phyloP scores from a whole-genome alignment of 2,329 filamentous ascomycete genomes.

The Thelonectria blattea region DNA sequence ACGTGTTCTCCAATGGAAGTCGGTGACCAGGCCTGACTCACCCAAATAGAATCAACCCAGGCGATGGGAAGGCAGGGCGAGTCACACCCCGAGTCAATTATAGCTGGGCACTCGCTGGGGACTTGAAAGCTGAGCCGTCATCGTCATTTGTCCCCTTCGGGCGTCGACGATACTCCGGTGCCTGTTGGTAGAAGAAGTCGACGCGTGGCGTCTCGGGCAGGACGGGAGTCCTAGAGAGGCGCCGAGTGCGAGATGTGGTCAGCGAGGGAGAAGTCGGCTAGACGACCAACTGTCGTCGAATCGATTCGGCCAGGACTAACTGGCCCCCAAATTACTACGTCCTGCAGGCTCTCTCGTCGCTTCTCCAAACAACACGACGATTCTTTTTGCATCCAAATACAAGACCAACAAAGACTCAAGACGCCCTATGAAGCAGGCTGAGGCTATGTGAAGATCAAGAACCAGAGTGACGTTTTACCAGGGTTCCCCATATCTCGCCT shows the following conservation, averaged over 20 bases:
- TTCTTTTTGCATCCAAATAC: not conserved
- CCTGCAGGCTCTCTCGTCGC: not conserved
- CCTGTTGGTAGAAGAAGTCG: slow-evolving; percentile 8
- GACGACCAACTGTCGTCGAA: not conserved
- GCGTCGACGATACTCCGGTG: slow-evolving; percentile 11
- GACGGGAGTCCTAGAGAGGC: slow-evolving; percentile 3
- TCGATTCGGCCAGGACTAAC: not conserved
- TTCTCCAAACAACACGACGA: not conserved
- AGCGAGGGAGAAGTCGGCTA: not conserved
- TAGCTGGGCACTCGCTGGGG: not conserved
- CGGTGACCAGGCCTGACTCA: slow-evolving; percentile 20
- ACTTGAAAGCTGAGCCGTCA: not conserved
- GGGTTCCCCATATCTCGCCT: slow-evolving; percentile 24
- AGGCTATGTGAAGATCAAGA: not conserved
- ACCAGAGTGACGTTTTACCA: not conserved
- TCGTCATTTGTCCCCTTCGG: not conserved
- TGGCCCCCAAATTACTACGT: not conserved
- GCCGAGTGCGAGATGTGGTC: not conserved
- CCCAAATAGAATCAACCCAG: slow-evolving; percentile 1
- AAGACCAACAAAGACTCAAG: not conserved
- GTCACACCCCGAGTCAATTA: not conserved
- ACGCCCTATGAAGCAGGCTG: not conserved
- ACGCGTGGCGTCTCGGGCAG: slow-evolving; percentile 15
- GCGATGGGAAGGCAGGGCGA: slow-evolving; percentile 1
- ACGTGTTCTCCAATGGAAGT: not conserved